Evolutionary conservation across 495 filamentous ascomycete genomes (phyloP).

Genomic region (Penicillium psychrofluorescens): DNA sequence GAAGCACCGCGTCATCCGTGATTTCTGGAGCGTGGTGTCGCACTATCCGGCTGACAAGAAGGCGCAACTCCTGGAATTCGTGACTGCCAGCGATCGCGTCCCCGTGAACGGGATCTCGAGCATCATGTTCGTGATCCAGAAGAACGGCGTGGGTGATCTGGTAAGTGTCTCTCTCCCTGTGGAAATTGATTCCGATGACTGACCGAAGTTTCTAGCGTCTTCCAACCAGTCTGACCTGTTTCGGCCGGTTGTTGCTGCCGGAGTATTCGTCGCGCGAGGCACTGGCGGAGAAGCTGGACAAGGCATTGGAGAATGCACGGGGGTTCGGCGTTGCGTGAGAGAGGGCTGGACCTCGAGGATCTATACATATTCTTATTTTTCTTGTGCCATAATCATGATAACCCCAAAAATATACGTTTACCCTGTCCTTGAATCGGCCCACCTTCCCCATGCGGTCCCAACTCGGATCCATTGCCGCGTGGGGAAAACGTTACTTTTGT

Average conservation of each 20-base stretch:
- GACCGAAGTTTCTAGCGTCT: conserved; percentile 39
- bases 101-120: conserved; percentile 76
- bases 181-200: conserved; percentile 9
- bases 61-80: conserved; percentile 80
- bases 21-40: conserved; percentile 79
- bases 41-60: conserved; percentile 54
- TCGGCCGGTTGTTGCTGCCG: conserved; percentile 75
- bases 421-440: neutral
- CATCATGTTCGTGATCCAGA: conserved; percentile 76
- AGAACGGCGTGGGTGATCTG: conserved; percentile 60
- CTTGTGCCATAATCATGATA: neutral
- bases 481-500: too few relatives aligned
- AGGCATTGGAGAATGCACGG: conserved; percentile 82
- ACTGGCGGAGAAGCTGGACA: conserved; percentile 62
- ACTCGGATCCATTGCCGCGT: too few relatives aligned
- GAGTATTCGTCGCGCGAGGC: conserved; percentile 66
- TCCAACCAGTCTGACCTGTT: conserved; percentile 84
- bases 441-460: conserved; percentile 2
- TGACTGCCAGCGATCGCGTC: conserved; percentile 85
- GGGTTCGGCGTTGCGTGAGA: conserved; percentile 74
- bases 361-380: conserved; percentile 14
- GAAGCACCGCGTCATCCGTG: conserved; percentile 55
- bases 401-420: too few relatives aligned
- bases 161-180: conserved; percentile 19
- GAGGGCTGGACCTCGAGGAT: conserved; percentile 1